Base-by-base conservation (phyloP, 495 filamentous ascomycete genomes). In the Glonium stellatum region DNA sequence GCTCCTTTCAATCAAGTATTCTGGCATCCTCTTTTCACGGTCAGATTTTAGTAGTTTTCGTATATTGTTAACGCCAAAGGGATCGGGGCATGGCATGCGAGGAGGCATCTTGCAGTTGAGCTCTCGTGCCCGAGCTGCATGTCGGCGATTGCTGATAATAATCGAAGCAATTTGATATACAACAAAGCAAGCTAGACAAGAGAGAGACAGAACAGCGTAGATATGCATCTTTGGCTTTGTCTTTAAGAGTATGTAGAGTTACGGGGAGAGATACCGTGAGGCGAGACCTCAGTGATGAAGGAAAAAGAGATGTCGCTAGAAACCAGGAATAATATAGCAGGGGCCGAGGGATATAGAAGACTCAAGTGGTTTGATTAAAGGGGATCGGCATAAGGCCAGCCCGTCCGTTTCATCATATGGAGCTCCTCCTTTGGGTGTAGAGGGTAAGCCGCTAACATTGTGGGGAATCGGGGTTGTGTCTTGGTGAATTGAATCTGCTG, bases 81-180 rank as follows among this genome's bases (percentile, higher is more conserved):
- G 39, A 48, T 59, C 55, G 3, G 12, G 4, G 15, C 35, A 19
- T 12, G 12, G 5, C 75, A 72, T 15, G 69, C 75, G 59, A 89
- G 87, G 63, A 31, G 46, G 67, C 37, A 22, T 59, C 46, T 60
- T 58, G 57, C 70, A 72, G 34, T 58, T 57, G 5, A 68, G 56
- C 48, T 66, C 37, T 22, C 59, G 66, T 3, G 62, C 67, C 22
- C 57, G 46, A 11, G 57, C 25, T 27, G 44, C 25, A 57, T 68
- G 55, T 13, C 52, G 55, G 27, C 41, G 55, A 21, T 55, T 60
- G 10, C 21, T 50, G 18, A 55, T 8, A 51, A 65, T 15, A 27
- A 15, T 48, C 18, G 47, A 23, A 11, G 41, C 35, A 11, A 65
- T 23, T 18, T 58, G 36, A 57, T 62, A 68, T 22, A 65, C 9